Evolutionary conservation across 2,329 filamentous ascomycete genomes (phyloP).

Genomic region (Talaromyces marneffei): DNA sequence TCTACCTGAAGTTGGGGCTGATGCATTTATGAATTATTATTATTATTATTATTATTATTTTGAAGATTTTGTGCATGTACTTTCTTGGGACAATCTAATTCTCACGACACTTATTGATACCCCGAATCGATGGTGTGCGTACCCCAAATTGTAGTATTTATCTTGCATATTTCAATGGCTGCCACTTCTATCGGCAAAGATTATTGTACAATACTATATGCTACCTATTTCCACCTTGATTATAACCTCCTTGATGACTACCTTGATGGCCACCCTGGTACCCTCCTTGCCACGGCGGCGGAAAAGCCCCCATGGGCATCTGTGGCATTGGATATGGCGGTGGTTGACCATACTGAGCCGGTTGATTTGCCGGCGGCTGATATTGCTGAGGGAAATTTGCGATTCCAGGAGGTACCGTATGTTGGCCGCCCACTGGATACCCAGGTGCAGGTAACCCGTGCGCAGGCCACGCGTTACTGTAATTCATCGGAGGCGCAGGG

Average conservation of each 20-base stretch:
- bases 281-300: constrained; percentile 15
- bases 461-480: constrained; percentile 32
- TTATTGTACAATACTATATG: background rate
- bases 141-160: too few species aligned
- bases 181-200: too few species aligned
- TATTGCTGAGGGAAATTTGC: constrained; percentile 10
- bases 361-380: constrained; percentile 4
- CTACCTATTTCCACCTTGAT: constrained; percentile 6
- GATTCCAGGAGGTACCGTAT: constrained; percentile 17
- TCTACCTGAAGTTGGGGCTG: background rate
- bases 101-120: too few species aligned
- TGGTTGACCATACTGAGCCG: constrained; percentile 18
- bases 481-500: constrained; percentile 30
- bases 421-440: constrained; percentile 16
- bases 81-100: too few species aligned
- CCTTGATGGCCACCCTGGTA: background rate
- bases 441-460: constrained; percentile 26
- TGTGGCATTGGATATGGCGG: constrained; percentile 18
- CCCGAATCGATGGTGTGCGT: too few species aligned
- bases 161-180: too few species aligned
- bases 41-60: too few species aligned
- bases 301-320: constrained; percentile 28
- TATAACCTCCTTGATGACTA: constrained; percentile 4
- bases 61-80: too few species aligned
- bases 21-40: too few species aligned